Base-by-base conservation (phyloP, 257 asterid genomes). In the Osmanthus fragrans region DNA sequence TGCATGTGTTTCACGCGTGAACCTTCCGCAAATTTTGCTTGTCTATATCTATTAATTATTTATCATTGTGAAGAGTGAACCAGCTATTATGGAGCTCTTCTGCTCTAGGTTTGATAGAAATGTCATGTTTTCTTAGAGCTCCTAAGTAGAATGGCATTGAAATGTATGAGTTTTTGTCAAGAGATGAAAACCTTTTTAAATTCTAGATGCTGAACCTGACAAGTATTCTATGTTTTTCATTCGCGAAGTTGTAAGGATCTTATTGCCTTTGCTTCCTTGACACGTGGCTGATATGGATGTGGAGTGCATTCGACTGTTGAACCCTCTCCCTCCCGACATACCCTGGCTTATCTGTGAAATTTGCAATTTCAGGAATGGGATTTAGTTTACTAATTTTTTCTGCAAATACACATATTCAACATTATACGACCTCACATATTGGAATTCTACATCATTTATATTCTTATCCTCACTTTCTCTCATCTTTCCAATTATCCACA, bases 1-100 rank as follows among this genome's bases (percentile, higher is more conserved):
- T 79, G 90, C 54, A 75, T 65, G 60, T 66, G 29, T 23, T 76
- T 75, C 60, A 2, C 23, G 76, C 21, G 58, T 60, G 70, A 34
- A 33, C 16, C 71, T 77, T 65, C 64, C 15, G 6, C 2, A 15
- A 13, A 60, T 37, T 60, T 73, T 18, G 0, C 70, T 25, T 23
- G 70, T 64, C 4, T 71, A 5, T 16, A 13, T 71, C 7, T 10
- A 19, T 49, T 47, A 27, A 40, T 60, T 27, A 45, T 23, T 69
- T 69, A 11, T 74, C 78, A 8, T 67, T 60, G 68, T 77, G 36
- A 54, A 54, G 25, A 18, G 11, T 54, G 64, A 54, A 54, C 64
- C 27, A 54, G 25, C 64, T 54, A 19, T 54, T 54, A 1, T 54
- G 19, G 64, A 54, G 64, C 27, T 54, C 25, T 54, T 54, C 64